A percentile compares a stretch with the other conserved stretches of the same genome.
Conservation (phyloP, 768 basidiomycete genomes). For the Pseudohyphozyma bogoriensis region DNA sequence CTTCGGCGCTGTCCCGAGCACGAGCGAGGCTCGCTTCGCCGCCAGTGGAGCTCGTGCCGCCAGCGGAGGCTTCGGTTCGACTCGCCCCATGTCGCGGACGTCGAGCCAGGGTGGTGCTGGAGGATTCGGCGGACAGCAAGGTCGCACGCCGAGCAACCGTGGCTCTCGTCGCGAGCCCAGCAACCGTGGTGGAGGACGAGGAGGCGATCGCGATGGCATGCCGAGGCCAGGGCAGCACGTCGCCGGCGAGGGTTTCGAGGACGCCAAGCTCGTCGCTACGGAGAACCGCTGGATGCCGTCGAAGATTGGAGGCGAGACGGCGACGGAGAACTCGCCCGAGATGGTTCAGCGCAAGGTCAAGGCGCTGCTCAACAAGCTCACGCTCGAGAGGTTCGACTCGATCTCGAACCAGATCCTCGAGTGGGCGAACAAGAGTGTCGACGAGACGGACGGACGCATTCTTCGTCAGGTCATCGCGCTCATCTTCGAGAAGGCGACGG, state of each 20-base stretch:
- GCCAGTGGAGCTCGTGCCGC: not conserved
- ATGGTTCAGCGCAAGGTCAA: constrained; percentile 89
- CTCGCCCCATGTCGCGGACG: constrained; percentile 27
- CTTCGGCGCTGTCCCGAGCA: constrained; percentile 2
- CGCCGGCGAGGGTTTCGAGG: constrained; percentile 34
- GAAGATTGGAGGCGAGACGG: constrained; percentile 37
- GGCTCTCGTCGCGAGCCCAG: constrained; percentile 34
- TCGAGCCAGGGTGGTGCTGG: constrained; percentile 33
- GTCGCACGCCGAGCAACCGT: constrained; percentile 48
- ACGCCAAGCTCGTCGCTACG: constrained; percentile 16
- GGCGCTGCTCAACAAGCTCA: constrained; percentile 82
- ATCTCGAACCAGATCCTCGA: constrained; percentile 89
- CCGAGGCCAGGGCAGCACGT: constrained; percentile 41
- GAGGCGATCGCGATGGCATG: constrained; percentile 24
- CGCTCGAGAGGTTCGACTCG: constrained; percentile 90
- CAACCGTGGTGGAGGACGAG: not conserved
- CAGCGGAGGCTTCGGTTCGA: too few relatives aligned
- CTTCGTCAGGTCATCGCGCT: constrained; percentile 92
- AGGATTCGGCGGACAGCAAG: too few relatives aligned
- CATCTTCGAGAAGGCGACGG: constrained; percentile 94
- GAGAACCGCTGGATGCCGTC: constrained; percentile 70
- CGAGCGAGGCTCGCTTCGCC: not conserved
- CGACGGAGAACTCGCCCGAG: constrained; percentile 56
- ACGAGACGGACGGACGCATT: constrained; percentile 85
- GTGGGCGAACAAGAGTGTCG: constrained; percentile 88